Evolutionary conservation across 2,329 filamentous ascomycete genomes (phyloP).

Genomic region (Sporothrix brasiliensis): DNA sequence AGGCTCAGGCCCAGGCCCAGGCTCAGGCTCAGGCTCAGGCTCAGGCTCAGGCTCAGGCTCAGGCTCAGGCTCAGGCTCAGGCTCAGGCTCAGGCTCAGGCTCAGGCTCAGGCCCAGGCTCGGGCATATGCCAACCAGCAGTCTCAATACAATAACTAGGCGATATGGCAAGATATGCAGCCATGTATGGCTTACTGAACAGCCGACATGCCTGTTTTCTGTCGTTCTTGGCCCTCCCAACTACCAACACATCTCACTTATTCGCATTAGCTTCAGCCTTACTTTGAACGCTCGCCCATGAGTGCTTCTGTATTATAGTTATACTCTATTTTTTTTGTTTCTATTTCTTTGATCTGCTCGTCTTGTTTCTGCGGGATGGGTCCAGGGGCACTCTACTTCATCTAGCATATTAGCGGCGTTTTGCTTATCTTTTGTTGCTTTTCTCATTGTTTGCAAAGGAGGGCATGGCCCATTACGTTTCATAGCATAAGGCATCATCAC

Average conservation of each 20-base stretch:
- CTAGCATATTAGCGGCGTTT: slow-evolving; percentile 17
- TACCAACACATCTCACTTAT: neutral
- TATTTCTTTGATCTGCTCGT: slow-evolving; percentile 4
- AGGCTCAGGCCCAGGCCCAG: neutral
- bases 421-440: neutral
- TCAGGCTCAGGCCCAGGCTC: neutral
- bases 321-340: neutral
- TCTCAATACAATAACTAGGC: slow-evolving; percentile 20
- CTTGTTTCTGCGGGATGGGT: neutral
- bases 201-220: no score
- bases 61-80: neutral
- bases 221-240: no score
- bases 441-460: neutral
- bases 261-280: neutral
- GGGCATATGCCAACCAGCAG: slow-evolving; percentile 19
- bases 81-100: slow-evolving; percentile 6
- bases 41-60: no score
- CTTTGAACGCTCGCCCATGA: neutral
- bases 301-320: slow-evolving; percentile 17
- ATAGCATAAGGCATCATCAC: slow-evolving; percentile 10
- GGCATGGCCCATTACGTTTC: neutral
- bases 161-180: neutral
- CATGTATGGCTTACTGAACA: no score
- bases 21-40: slow-evolving; percentile 1
- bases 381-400: neutral